Evolutionary conservation across 2,329 filamentous ascomycete genomes (phyloP), one percentile per base, ranked within the genome.

Genomic region (Ophiostoma pallidulum): DNA sequence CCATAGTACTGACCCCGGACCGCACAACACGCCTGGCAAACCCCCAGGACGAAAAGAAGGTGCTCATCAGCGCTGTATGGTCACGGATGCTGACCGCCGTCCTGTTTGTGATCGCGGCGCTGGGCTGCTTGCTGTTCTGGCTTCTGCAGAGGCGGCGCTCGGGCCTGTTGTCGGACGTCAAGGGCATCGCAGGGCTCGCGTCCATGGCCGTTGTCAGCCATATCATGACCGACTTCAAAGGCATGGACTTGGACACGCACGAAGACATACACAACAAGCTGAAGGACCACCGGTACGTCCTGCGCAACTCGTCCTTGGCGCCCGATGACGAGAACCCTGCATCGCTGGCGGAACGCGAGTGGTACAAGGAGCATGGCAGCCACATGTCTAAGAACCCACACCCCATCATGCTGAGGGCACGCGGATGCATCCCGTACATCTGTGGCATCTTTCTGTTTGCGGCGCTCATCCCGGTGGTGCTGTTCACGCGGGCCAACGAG

Each of bases 141-240:
- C 71, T 80, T 51, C 72, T 86, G 37, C 74, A 76, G 47, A 70
- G 70, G 14, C 70, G 84, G 19, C 78, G 75, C 33, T 84, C 80
- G 4, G 84, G 84, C 0, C 67, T 88, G 14, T 62, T 79, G 3
- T 76, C 77, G 6, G 80, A 87, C 58, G 82, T 85, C 7, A 80
- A 78, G 54, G 84, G 84, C 6, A 85, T 88, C 44, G 82, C 83
- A 2, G 84, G 84, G 2, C 71, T 87, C 32, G 84, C 84, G 6
- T 78, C 82, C 48, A 86, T 88, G 82, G 83, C 84, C 9, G 83
- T 84, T 3, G 77, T 78, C 51, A 80, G 75, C 53, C 83, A 87
- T 54, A 84, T 87, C 59, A 66, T 87, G 53, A 80, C 79, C 63
- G 84, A 88, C 58, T 87, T 88, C 58, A 79, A 78, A 53, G 80